Conservation (phyloP, 164 flowering plant species). For the Buxus sempervirens region DNA sequence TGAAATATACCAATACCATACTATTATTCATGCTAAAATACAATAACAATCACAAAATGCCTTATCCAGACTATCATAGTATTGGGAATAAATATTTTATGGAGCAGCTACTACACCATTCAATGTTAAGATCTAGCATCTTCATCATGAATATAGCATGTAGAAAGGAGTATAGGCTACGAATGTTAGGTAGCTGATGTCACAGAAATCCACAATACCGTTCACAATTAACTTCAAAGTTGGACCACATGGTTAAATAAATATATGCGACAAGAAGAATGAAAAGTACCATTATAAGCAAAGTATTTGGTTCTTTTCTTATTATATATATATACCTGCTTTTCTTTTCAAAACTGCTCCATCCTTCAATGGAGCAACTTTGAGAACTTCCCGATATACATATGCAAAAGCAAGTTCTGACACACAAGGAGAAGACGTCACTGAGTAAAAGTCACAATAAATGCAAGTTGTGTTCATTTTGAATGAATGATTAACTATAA, state of each 20-base stretch:
- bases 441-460: not conserved
- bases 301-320: not conserved
- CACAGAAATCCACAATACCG: not conserved
- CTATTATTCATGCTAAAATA: too few relatives aligned
- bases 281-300: not conserved
- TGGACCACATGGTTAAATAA: not conserved
- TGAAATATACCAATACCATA: too few relatives aligned
- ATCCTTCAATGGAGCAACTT: slow-evolving; percentile 25
- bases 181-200: not conserved
- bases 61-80: too few relatives aligned
- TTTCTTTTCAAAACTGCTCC: slow-evolving; percentile 61
- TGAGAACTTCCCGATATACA: slow-evolving; percentile 73
- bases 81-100: too few relatives aligned
- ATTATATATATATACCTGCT: slow-evolving; percentile 63
- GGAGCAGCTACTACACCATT: too few relatives aligned
- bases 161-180: too few relatives aligned
- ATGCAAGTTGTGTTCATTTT: not conserved
- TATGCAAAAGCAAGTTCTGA: slow-evolving; percentile 78
- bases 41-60: too few relatives aligned
- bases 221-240: too few relatives aligned
- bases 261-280: not conserved
- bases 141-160: too few relatives aligned
- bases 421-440: slow-evolving; percentile 1
- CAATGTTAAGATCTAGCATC: not conserved
- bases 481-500: not conserved